A percentile compares a stretch with the other conserved stretches of the same genome.
These are phyloP conservation scores for Diaporthe caulivora DNA, from an alignment of 2,329 filamentous ascomycete genomes.

Conservation along the genomic window DNA sequence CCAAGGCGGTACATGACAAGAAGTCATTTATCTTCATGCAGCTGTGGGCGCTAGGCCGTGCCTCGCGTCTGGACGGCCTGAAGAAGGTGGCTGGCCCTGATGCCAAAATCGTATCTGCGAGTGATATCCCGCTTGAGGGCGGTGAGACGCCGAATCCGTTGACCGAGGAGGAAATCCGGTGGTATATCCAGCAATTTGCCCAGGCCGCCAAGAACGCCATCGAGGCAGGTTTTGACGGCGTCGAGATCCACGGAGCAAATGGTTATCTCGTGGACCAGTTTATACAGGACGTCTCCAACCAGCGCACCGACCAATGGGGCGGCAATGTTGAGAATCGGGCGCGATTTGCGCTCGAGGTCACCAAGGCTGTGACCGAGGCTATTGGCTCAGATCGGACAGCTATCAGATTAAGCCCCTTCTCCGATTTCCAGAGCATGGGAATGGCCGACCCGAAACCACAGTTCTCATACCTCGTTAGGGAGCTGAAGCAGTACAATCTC, in stretches of 20 bases:
- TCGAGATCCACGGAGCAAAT: slow-evolving; percentile 56
- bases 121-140: slow-evolving; percentile 59
- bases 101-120: slow-evolving; percentile 51
- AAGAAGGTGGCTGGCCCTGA: slow-evolving; percentile 43
- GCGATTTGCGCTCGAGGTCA: slow-evolving; percentile 64
- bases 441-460: slow-evolving; percentile 69
- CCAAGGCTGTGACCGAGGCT: slow-evolving; percentile 62
- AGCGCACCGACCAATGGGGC: slow-evolving; percentile 66
- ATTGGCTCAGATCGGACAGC: slow-evolving; percentile 62
- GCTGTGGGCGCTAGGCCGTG: slow-evolving; percentile 62
- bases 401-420: slow-evolving; percentile 69
- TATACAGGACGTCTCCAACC: slow-evolving; percentile 65
- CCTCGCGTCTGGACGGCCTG: slow-evolving; percentile 52
- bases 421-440: slow-evolving; percentile 68
- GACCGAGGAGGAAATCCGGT: slow-evolving; percentile 57
- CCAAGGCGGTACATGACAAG: slow-evolving; percentile 71
- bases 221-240: slow-evolving; percentile 62
- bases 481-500: slow-evolving; percentile 63
- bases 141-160: slow-evolving; percentile 52
- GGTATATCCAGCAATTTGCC: slow-evolving; percentile 48
- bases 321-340: slow-evolving; percentile 67
- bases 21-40: slow-evolving; percentile 73
- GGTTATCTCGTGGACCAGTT: slow-evolving; percentile 66
- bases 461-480: slow-evolving; percentile 64
- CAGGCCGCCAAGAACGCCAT: slow-evolving; percentile 58